Base-by-base conservation (phyloP, 257 asterid genomes). In the Knoxia roxburghii region DNA sequence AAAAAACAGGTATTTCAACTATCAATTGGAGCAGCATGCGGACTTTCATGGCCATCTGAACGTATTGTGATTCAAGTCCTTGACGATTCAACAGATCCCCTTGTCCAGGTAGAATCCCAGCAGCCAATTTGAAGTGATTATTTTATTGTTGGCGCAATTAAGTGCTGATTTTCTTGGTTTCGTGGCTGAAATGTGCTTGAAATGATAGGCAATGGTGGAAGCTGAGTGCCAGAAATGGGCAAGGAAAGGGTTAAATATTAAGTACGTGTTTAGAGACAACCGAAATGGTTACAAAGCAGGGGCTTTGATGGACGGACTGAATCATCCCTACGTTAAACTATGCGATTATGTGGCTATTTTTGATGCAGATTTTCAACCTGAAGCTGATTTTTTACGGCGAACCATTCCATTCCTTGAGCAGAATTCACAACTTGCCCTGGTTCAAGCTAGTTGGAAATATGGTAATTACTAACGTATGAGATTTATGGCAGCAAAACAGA, bases 21-120 rank as follows among this genome's bases (percentile, higher is more conserved):
- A 50, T 91, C 98, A 13, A 89, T 91, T 33, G 98, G 98, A 67
- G 98, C 98, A 79, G 95, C 98, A 77, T 91, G 98, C 72, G 97
- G 95, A 21, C 88, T 90, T 23, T 90, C 97, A 3, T 90, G 97
- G 97, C 96, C 97, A 1, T 85, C 96, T 14, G 97, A 90, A 68
- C 86, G 97, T 12, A 86, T 90, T 52, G 78, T 90, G 29, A 72
- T 90, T 11, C 96, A 90, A 81, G 95, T 91, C 79, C 97, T 91
- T 61, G 97, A 91, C 61, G 97, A 91, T 79, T 91, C 97, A 57
- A 91, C 97, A 0, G 97, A 88, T 81, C 88, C 91, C 29, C 69
- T 78, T 8, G 69, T 72, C 70, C 88, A 86, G 88, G 97, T 86
- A 78, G n/a, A n/a, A n/a, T n/a, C n/a, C n/a, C n/a, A n/a, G n/a